These are phyloP conservation scores for Paxillus rubicundulus DNA, from an alignment of 768 basidiomycete genomes.

Conservation along the genomic window DNA sequence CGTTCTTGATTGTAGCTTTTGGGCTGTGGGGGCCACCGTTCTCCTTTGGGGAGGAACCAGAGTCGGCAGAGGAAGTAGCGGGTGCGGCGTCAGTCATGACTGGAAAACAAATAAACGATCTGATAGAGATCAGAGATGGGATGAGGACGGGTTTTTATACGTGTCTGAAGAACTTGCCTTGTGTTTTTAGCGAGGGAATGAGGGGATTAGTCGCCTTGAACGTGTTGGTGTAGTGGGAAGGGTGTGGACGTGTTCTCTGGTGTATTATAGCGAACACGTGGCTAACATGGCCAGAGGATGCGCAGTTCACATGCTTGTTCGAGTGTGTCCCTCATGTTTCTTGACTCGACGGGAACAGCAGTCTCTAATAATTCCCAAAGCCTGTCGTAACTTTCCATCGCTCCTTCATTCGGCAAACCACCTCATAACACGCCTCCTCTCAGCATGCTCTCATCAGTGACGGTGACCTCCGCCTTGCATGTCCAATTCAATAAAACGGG, in stretches of 20 bases:
- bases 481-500: neutral
- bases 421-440: slow-evolving; percentile 3
- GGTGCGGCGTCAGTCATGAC: slow-evolving; percentile 59
- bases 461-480: neutral
- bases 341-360: slow-evolving; percentile 4
- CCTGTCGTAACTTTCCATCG: neutral
- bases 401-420: neutral
- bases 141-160: slow-evolving; percentile 26
- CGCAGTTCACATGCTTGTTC: slow-evolving; percentile 10
- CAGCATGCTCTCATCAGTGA: neutral
- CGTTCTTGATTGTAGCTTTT: slow-evolving; percentile 93
- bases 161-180: slow-evolving; percentile 20
- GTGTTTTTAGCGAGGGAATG: slow-evolving; percentile 21
- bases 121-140: slow-evolving; percentile 1
- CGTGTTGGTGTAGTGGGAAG: slow-evolving; percentile 18
- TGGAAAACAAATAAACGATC: slow-evolving; percentile 1
- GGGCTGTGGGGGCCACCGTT: slow-evolving; percentile 40
- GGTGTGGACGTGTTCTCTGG: slow-evolving; percentile 15
- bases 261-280: slow-evolving; percentile 12
- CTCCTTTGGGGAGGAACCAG: slow-evolving; percentile 42
- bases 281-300: slow-evolving; percentile 5
- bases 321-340: slow-evolving; percentile 9
- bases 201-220: slow-evolving; percentile 4
- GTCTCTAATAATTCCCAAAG: neutral
- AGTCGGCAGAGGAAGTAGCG: slow-evolving; percentile 55